Evolutionary conservation across 768 basidiomycete species (phyloP).

Genomic region (Termitomyces sp.): DNA sequence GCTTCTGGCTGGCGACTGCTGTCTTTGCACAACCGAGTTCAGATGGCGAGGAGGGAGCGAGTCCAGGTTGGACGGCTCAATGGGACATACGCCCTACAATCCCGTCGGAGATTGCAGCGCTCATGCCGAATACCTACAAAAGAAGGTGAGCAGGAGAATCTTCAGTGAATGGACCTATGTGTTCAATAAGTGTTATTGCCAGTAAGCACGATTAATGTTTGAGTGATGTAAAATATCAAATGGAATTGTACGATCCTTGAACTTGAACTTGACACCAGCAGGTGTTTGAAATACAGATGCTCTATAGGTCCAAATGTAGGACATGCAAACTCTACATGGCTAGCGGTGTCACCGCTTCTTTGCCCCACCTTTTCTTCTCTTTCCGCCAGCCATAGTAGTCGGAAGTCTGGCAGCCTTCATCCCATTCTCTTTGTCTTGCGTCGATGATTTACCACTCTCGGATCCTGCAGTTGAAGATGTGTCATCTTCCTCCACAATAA

Average conservation of each 20-base stretch:
- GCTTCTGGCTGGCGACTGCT: conserved; percentile 60
- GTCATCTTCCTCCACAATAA: conserved; percentile 29
- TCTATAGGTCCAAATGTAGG: conserved; percentile 24
- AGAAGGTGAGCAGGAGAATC: not conserved
- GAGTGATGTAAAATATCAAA: not conserved
- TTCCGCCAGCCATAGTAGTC: conserved; percentile 56
- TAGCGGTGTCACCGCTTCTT: conserved; percentile 44
- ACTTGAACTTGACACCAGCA: not conserved
- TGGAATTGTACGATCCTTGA: not conserved
- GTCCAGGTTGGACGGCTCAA: conserved; percentile 7
- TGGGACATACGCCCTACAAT: conserved; percentile 8
- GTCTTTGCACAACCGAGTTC: conserved; percentile 8
- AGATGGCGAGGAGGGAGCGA: conserved; percentile 3
- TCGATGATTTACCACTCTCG: conserved; percentile 40
- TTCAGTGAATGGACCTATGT: conserved; percentile 25
- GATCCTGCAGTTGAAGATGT: conserved; percentile 41
- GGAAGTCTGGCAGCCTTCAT: conserved; percentile 31
- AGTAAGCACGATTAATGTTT: conserved; percentile 36
- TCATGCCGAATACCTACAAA: not conserved
- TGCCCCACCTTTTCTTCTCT: conserved; percentile 52
- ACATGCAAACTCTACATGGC: conserved; percentile 26
- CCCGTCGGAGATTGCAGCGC: conserved; percentile 3
- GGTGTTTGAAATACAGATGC: not conserved
- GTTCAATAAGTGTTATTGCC: conserved; percentile 57
- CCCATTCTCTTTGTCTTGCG: conserved; percentile 28